Conservation (phyloP, 202 grass and related monocot species). For the Cymbopogon flexuosus region DNA sequence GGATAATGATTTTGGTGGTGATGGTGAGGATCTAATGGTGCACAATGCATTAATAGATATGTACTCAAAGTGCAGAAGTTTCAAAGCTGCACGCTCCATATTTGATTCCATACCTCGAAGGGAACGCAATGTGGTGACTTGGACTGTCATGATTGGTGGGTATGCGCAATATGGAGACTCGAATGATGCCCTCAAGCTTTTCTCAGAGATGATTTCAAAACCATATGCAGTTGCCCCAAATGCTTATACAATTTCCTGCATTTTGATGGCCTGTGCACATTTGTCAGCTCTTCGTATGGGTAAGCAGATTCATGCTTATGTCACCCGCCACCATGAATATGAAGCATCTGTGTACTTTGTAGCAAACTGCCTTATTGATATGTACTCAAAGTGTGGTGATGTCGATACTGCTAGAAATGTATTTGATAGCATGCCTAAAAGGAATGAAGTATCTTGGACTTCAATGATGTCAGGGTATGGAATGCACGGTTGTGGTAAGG, state of each 20-base stretch:
- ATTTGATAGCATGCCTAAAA: slow-evolving; percentile 56
- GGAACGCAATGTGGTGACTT: slow-evolving; percentile 64
- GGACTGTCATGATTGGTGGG: slow-evolving; percentile 91
- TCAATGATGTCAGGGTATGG: slow-evolving; percentile 84
- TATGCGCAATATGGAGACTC: slow-evolving; percentile 72
- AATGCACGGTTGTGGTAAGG: slow-evolving; percentile 66
- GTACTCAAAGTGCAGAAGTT: slow-evolving; percentile 79
- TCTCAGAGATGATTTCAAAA: slow-evolving; percentile 55
- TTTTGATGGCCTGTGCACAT: slow-evolving; percentile 80
- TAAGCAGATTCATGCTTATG: slow-evolving; percentile 79
- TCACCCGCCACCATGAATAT: slow-evolving; percentile 38
- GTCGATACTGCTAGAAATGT: slow-evolving; percentile 59
- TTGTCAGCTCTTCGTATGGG: slow-evolving; percentile 55
- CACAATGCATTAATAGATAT: slow-evolving; percentile 75
- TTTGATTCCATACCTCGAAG: slow-evolving; percentile 48
- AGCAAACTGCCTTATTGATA: slow-evolving; percentile 74
- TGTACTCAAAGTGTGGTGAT: slow-evolving; percentile 78
- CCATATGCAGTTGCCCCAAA: slow-evolving; percentile 48
- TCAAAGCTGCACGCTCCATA: slow-evolving; percentile 45
- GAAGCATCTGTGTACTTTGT: slow-evolving; percentile 42
- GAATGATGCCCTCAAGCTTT: slow-evolving; percentile 60
- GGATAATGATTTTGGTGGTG: slow-evolving; percentile 37
- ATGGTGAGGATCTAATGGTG: slow-evolving; percentile 59
- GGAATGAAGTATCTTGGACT: slow-evolving; percentile 77
- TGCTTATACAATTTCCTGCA: slow-evolving; percentile 72